A percentile compares a stretch with the other conserved stretches of the same genome.
Conservation (phyloP, 2,329 filamentous ascomycete species). For the Thelonectria rubi region DNA sequence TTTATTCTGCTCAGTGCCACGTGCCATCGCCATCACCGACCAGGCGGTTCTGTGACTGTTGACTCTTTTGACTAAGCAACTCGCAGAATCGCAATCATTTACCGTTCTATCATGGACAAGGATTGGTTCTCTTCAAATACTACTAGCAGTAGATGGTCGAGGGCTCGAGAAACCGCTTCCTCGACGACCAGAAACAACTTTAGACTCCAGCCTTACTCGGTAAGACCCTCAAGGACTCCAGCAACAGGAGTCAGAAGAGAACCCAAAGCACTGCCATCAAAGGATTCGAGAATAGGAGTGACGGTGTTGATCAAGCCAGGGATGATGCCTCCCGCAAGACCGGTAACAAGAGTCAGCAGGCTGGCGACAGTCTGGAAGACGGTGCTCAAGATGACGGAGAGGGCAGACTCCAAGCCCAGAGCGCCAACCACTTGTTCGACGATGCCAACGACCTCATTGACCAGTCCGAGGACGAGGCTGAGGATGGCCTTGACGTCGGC, state of each 20-base stretch:
- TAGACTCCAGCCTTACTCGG: background rate
- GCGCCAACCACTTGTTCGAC: background rate
- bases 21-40: too few relatives aligned
- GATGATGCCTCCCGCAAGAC: constrained; percentile 27
- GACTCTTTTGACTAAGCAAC: too few relatives aligned
- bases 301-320: constrained; percentile 25
- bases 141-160: too few relatives aligned
- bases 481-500: constrained; percentile 27
- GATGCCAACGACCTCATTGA: constrained; percentile 21
- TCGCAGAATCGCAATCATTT: too few relatives aligned
- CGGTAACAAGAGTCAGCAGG: constrained; percentile 19
- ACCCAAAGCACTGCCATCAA: constrained; percentile 10
- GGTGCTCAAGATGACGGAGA: background rate
- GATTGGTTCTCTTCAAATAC: too few relatives aligned
- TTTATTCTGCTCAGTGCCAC: too few relatives aligned
- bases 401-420: background rate
- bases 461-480: constrained; percentile 21
- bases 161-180: too few relatives aligned
- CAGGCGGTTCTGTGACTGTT: too few relatives aligned
- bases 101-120: too few relatives aligned
- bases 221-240: background rate
- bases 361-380: constrained; percentile 25
- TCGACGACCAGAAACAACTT: too few relatives aligned
- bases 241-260: background rate
- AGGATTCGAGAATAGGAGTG: constrained; percentile 18